phyloP scores from a whole-genome alignment of 2,329 filamentous ascomycete species.

The Coniella vitis region DNA sequence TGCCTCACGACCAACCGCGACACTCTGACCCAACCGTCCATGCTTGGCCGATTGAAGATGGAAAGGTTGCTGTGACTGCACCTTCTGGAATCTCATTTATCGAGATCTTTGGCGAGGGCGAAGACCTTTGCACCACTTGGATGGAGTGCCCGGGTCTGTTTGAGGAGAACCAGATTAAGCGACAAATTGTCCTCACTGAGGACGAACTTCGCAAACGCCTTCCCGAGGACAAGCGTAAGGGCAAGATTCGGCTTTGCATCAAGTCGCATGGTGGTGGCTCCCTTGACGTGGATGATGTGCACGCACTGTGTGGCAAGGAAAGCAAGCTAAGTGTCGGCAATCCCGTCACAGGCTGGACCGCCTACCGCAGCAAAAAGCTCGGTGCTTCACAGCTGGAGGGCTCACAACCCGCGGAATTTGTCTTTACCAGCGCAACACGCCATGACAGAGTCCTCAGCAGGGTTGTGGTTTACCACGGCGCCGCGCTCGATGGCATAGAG shows the following conservation, averaged over 20 bases:
- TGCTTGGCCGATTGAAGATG: conserved; percentile 76
- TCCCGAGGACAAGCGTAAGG: conserved; percentile 65
- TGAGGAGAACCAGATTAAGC: conserved; percentile 35
- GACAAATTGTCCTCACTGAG: conserved; percentile 70
- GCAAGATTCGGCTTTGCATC: conserved; percentile 63
- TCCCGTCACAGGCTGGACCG: conserved; percentile 54
- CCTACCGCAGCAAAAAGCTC: conserved; percentile 68
- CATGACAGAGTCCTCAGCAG: conserved; percentile 68
- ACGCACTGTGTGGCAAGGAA: conserved; percentile 61
- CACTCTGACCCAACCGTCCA: conserved; percentile 71
- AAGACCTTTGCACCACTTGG: conserved; percentile 72
- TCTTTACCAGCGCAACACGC: conserved; percentile 63
- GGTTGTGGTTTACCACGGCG: conserved; percentile 70
- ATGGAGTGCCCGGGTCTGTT: conserved; percentile 67
- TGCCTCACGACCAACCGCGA: conserved; percentile 65
- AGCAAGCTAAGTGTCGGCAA: conserved; percentile 67
- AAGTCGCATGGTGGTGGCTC: conserved; percentile 71
- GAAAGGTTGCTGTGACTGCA: conserved; percentile 69
- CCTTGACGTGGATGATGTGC: conserved; percentile 72
- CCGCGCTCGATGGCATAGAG: conserved; percentile 76
- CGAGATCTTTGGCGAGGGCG: conserved; percentile 74
- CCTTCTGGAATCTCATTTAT: conserved; percentile 77
- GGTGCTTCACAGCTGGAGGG: conserved; percentile 67
- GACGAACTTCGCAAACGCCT: conserved; percentile 64
- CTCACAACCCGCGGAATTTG: conserved; percentile 61